Base-by-base conservation (phyloP, 2,329 filamentous ascomycete genomes). In the Diplodia seriata region DNA sequence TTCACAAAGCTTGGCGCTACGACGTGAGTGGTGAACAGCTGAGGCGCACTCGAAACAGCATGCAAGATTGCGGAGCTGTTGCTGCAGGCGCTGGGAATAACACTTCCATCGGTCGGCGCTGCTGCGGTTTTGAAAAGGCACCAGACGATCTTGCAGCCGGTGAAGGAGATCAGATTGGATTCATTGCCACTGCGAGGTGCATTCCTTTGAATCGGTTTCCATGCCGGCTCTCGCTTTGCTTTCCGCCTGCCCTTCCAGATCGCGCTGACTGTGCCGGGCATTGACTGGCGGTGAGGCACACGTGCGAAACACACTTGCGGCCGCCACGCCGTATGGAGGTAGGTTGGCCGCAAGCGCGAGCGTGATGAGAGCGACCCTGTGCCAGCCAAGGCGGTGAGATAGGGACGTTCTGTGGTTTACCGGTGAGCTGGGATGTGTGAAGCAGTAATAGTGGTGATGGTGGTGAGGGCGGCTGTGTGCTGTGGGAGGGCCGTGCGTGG, bases 351-450 rank as follows among this genome's bases (percentile, higher is more conserved):
- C 26, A 49, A 43, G 38, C 31, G 20, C n/a, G 33, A 23, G 18
- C 11, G 57, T 29, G 59, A 51, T 9, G 57, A n/a, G 26, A 33
- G 54, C 23, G 14, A 5, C 15, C 3, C 26, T 20, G 57, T 49
- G 57, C 31, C 26, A 29, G 59, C n/a, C 43, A 38, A n/a, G 47
- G 20, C 31, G n/a, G 26, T 26, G 31, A 31, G 31, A n/a, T 15
- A 26, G 26, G 47, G 29, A n/a, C 26, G 15, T 26, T 33, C 6
- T 23, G 12, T 23, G 11, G 47, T 23, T 38, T 38, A 51, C 59
- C 59, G 59, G 59, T 63, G 20, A 63, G 23, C 59, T 63, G 47
- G 59, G 59, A 33, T 50, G 43, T 8, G 11, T n/a, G 43, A 38
- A 33, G 57, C 4, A 49, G 38, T 50, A 12, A 18, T 3, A 5